These are phyloP conservation scores for Colletotrichum viniferum DNA, from an alignment of 2,329 filamentous ascomycete genomes.

Conservation along the genomic window DNA sequence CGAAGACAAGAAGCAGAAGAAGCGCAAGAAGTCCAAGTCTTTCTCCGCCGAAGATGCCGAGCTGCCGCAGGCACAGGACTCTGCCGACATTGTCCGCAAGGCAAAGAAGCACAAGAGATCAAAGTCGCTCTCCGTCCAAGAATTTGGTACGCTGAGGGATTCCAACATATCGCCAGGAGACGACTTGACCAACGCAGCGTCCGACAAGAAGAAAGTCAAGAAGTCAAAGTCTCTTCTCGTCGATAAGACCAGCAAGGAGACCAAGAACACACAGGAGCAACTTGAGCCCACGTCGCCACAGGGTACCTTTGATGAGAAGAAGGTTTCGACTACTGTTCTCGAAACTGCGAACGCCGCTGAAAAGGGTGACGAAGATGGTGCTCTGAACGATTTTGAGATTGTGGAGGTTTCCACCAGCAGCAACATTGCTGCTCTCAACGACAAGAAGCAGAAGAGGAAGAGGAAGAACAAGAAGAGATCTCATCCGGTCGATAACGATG, in stretches of 20 bases:
- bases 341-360: neutral
- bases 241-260: neutral
- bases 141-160: neutral
- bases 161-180: neutral
- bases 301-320: neutral
- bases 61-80: neutral
- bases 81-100: neutral
- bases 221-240: neutral
- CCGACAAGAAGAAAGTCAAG: neutral
- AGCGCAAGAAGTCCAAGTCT: neutral
- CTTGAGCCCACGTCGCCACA: neutral
- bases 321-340: neutral
- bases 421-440: neutral
- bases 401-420: neutral
- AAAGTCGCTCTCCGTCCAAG: neutral
- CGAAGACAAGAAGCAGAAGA: neutral
- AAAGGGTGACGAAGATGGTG: neutral
- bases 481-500: neutral
- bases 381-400: neutral
- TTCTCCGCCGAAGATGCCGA: neutral
- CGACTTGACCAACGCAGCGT: neutral
- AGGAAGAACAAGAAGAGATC: neutral
- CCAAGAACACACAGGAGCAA: neutral
- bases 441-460: neutral
- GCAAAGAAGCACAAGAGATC: neutral